Conservation (phyloP, 148 eudicot species). For the Pouteria glomerata region DNA sequence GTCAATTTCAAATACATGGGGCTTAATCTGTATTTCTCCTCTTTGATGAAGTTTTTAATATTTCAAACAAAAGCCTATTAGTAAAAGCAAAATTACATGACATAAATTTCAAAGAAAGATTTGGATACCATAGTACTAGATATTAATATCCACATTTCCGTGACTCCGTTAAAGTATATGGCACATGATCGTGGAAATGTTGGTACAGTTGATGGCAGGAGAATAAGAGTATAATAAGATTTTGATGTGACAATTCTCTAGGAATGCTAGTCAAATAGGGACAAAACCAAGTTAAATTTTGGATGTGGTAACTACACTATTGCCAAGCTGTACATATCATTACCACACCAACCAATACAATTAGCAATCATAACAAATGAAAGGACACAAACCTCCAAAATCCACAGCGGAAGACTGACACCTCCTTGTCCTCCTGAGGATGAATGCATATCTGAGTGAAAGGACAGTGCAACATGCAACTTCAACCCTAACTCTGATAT, state of each 20-base stretch:
- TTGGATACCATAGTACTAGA: not conserved
- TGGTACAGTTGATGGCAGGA: not conserved
- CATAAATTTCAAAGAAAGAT: not conserved
- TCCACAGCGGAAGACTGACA: constrained; percentile 55
- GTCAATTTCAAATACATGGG: not conserved
- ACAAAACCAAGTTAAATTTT: not conserved
- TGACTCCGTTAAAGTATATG: not conserved
- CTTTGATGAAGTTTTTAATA: not conserved
- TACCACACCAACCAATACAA: not conserved
- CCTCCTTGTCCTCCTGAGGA: constrained; percentile 31
- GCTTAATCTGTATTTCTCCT: not conserved
- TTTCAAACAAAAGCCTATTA: not conserved
- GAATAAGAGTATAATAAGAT: not conserved
- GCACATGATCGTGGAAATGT: not conserved
- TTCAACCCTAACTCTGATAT: constrained; percentile 49
- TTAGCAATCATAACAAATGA: not conserved
- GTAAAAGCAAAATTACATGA: not conserved
- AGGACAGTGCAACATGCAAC: constrained; percentile 59
- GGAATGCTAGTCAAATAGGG: not conserved
- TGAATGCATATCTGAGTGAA: constrained; percentile 49
- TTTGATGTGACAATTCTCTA: not conserved
- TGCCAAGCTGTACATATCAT: not conserved
- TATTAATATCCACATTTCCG: not conserved
- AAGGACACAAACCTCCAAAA: constrained; percentile 39
- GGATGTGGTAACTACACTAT: not conserved